Evolutionary conservation across 2,329 filamentous ascomycete genomes (phyloP), one percentile per base, ranked within the genome.

Genomic region (Didymella segeticola): DNA sequence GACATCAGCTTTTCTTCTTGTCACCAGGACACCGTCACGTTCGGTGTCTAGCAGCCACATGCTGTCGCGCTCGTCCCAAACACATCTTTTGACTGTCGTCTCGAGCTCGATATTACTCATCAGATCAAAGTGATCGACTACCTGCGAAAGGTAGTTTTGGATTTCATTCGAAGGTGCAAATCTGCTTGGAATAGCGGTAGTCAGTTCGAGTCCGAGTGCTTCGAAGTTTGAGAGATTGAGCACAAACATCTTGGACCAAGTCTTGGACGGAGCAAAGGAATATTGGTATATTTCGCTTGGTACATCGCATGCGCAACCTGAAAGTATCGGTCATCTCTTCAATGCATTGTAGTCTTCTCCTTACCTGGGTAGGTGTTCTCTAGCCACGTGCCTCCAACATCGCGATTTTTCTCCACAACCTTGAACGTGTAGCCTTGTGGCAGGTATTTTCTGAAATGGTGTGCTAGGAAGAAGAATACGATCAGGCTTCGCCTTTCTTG

Each of bases 381-480:
- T 12, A 56, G 33, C 53, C 53, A 56, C 14, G 53, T 56, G 25
- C 47, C 53, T 37, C 53, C 53, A 34, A 56, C 48, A 48, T 53
- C 53, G 22, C 26, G 27, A 43, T 56, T 56, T 37, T 56, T 56
- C 25, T 56, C 53, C 37, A 47, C 37, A 37, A 53, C 39, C 36
- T 53, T 14, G 22, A 53, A 48, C 20, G 36, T 47, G 23, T 43
- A 53, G 11, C 29, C 20, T 17, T 43, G 20, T 37, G 50, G 29
- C 9, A 47, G 17, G 19, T 53, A 42, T 17, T 37, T 47, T 26
- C 26, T 33, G 22, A 53, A 47, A 25, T 53, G 49, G 34, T 53
- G 49, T n/a, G 34, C 34, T 37, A 20, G 19, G 14, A 20, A 20
- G 9, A 37, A 4, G 34, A 23, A 4, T 11, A 22, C 8, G 9